Conservation (phyloP, 2,329 filamentous ascomycete species). For the Trichoderma sp. region DNA sequence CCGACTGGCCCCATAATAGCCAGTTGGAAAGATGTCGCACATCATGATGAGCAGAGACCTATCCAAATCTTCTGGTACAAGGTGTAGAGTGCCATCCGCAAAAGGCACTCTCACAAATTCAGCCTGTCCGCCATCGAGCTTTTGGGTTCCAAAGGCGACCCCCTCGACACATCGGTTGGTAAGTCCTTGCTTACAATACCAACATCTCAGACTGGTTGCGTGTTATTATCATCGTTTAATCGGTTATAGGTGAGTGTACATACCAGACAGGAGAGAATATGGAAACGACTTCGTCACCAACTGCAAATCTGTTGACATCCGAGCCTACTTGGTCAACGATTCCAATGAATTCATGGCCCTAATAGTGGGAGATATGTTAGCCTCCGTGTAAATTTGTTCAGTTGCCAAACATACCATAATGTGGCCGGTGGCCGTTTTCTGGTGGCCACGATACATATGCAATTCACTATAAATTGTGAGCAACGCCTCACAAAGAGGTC, state of each 20-base stretch:
- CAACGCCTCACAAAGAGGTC: not conserved
- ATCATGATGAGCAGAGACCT: conserved; percentile 1
- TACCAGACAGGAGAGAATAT: conserved; percentile 9
- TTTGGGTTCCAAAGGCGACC: conserved; percentile 3
- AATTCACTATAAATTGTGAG: not conserved
- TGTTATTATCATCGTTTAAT: not conserved
- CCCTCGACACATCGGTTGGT: not conserved
- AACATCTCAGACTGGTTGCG: not conserved
- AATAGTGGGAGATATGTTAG: not conserved
- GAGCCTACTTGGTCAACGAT: not conserved
- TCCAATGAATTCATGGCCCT: conserved; percentile 9
- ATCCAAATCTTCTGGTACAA: not conserved
- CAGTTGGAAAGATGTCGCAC: conserved; percentile 9
- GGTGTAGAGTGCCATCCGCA: not conserved
- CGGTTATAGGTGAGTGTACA: not conserved
- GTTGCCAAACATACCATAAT: not conserved
- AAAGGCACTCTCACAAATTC: conserved; percentile 6
- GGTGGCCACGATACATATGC: not conserved
- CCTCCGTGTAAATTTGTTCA: accelerated
- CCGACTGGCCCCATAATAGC: not conserved
- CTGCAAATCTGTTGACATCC: not conserved
- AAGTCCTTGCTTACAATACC: conserved; percentile 1
- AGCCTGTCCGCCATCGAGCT: conserved; percentile 4
- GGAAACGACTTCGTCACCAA: not conserved
- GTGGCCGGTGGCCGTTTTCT: not conserved